Evolutionary conservation across 768 basidiomycete genomes (phyloP), one percentile per base, ranked within the genome.

Genomic region (Coprinopsis strossmayeri): DNA sequence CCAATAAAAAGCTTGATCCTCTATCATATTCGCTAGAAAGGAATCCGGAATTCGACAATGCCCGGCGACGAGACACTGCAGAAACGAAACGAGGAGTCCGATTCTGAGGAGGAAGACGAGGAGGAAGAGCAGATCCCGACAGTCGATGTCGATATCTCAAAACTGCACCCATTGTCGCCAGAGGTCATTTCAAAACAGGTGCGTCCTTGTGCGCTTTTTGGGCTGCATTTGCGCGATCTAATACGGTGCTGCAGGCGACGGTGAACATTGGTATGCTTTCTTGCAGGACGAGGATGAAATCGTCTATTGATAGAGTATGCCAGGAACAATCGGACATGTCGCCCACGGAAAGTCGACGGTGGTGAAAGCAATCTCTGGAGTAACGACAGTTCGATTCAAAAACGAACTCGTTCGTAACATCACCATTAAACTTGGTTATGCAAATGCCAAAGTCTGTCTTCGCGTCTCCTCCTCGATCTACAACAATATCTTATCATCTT

Each of bases 381-480:
- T 97, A 15, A 87, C 89, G 81, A 98, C 96, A 15, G 96, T 98
- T 40, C 81, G 95, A 58, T 98, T 99, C 70, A 99, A 99, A 77
- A 98, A 97, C 68, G 96, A 99, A 69, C 81, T 98, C 49, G 96
- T 98, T 52, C 77, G 95, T 54, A 99, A 99, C 69, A 99, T 98
- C 59, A 99, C 95, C 18, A 99, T 99, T 72, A 97, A 99, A 73
- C 79, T 99, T 40, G 96, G 96, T 52, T 99, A 98, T 64, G 96
- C 96, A 39, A 99, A 99, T 59, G 96, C 96, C 35, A 99, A 98
- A 72, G 93, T 94, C n/a, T n/a, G n/a, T n/a, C n/a, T n/a, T n/a
- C n/a, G n/a, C n/a, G n/a, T n/a, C n/a, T n/a, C n/a, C n/a, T n/a
- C n/a, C n/a, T 55, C 57, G 82, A 68, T 18, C 10, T 21, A 9